Evolutionary conservation across 148 eudicot species (phyloP), one percentile per base, ranked within the genome.

Genomic region (Limonium bicolor): DNA sequence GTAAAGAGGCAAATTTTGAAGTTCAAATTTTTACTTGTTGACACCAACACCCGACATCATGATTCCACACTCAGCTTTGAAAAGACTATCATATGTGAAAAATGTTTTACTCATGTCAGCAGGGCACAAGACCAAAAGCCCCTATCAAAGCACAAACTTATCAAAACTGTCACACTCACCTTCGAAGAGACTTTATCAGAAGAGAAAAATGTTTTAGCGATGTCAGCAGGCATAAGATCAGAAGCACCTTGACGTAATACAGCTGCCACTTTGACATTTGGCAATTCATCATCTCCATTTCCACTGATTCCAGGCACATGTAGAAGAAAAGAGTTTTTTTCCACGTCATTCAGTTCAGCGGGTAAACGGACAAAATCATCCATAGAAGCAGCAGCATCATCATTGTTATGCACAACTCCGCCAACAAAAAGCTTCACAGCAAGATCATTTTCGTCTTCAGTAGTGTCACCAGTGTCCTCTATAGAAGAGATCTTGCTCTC

Each of bases 191-290:
- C 59, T 59, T 78, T 78, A 56, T 76, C 76, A 44, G 77, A 53
- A 45, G 69, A 62, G 67, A 61, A 52, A 51, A 90, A 81, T 43
- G 77, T 78, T 65, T 85, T 90, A 51, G 86, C 95, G 20, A 90
- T 75, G 48, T 85, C 99, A 64, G 94, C 69, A 55, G 99, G 95
- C 95, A 85, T 85, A 31, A 90, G 82, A 39, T 90, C 86, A 51
- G 95, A 62, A 60, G 74, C 60, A 20, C 80, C 73, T 66, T 71
- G 72, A 49, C 73, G 67, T 56, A 82, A 67, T 35, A 73, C 45
- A 35, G 93, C 73, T 22, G 85, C 82, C 49, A 76, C 70, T 55
- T 76, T 74, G 52, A 54, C 67, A 20, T 70, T 70, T 22, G 90
- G 41, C 12, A 61, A 63, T 41, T 58, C 20, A 49, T 54, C 69